Conservation (phyloP, 768 basidiomycete species). For the Leccinum arenicola region DNA sequence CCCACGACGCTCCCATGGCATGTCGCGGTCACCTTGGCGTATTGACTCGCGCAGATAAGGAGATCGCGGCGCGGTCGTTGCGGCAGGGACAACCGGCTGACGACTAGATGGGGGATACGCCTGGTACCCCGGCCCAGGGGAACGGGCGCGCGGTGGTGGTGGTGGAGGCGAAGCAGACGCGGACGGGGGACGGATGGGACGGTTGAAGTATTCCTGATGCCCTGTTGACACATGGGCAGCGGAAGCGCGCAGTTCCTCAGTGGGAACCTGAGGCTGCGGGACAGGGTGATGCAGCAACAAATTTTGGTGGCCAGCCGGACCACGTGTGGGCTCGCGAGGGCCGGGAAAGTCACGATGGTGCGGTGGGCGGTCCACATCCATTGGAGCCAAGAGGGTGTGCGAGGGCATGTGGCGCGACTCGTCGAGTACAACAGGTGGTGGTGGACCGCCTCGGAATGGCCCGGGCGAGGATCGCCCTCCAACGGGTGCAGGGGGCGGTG, state of each 20-base stretch:
- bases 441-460: slow-evolving; percentile 81
- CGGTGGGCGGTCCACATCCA: slow-evolving; percentile 62
- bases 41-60: slow-evolving; percentile 51
- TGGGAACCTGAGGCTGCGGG: slow-evolving; percentile 53
- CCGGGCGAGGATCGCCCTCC: slow-evolving; percentile 55
- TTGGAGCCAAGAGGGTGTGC: slow-evolving; percentile 74
- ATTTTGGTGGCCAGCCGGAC: slow-evolving; percentile 53
- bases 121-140: slow-evolving; percentile 47
- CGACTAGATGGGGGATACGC: slow-evolving; percentile 45
- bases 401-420: slow-evolving; percentile 61
- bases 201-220: slow-evolving; percentile 58
- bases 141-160: slow-evolving; percentile 44
- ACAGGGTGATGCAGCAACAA: slow-evolving; percentile 68
- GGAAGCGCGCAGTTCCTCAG: slow-evolving; percentile 49
- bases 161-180: slow-evolving; percentile 59
- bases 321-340: slow-evolving; percentile 48
- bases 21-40: slow-evolving; percentile 50
- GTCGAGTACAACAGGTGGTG: slow-evolving; percentile 77
- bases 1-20: slow-evolving; percentile 57
- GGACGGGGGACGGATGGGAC: slow-evolving; percentile 51
- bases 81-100: slow-evolving; percentile 52
- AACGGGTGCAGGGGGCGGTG: slow-evolving; percentile 55
- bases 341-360: slow-evolving; percentile 57
- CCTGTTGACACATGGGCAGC: slow-evolving; percentile 37
- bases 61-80: slow-evolving; percentile 56